Evolutionary conservation across 2,329 filamentous ascomycete species (phyloP).

Genomic region (Aspergillus candidus): DNA sequence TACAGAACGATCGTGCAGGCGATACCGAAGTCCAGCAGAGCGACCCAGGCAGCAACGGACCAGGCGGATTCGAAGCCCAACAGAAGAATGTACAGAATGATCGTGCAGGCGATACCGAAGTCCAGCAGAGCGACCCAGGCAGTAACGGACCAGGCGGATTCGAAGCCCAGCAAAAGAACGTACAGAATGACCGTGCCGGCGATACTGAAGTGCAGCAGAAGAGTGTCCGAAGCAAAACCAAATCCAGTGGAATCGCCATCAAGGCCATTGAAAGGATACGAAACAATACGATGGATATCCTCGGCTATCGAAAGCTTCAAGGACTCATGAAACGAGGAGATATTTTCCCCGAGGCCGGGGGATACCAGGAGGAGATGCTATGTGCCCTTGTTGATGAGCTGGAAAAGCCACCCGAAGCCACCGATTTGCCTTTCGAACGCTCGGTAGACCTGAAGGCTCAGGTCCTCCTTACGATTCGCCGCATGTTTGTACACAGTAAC

Average conservation of each 20-base stretch:
- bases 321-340: constrained; percentile 34
- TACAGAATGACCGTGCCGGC: too few species aligned
- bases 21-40: too few species aligned
- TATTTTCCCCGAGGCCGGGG: constrained; percentile 29
- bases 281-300: constrained; percentile 33
- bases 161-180: too few species aligned
- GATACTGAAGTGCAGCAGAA: too few species aligned
- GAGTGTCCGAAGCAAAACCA: constrained; percentile 1
- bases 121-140: too few species aligned
- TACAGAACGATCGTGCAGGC: too few species aligned
- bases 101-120: too few species aligned
- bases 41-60: too few species aligned
- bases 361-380: constrained; percentile 34
- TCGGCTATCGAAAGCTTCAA: constrained; percentile 40
- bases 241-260: constrained; percentile 34
- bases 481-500: constrained; percentile 33
- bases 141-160: too few species aligned
- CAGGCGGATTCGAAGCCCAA: too few species aligned
- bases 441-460: constrained; percentile 37
- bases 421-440: constrained; percentile 18
- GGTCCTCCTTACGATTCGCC: constrained; percentile 36
- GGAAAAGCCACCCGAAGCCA: constrained; percentile 27
- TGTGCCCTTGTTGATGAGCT: constrained; percentile 34
- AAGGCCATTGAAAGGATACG: constrained; percentile 34
- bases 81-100: too few species aligned